phyloP scores from a whole-genome alignment of 2,329 filamentous ascomycete genomes.

The Davidsoniella neocaledoniae region DNA sequence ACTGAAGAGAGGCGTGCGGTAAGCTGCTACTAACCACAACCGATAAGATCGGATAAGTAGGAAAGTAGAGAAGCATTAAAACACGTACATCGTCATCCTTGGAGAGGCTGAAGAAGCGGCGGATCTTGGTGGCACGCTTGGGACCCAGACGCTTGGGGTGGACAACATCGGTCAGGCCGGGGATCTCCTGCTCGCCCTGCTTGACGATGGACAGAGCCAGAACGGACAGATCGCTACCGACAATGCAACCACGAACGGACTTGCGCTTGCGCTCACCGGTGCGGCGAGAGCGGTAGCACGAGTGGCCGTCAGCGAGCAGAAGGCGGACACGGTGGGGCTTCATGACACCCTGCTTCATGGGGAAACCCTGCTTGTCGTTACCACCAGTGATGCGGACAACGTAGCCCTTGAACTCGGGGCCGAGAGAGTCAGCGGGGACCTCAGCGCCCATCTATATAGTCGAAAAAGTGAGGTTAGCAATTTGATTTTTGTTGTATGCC shows the following conservation, averaged over 20 bases:
- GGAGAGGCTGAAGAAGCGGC: conserved; percentile 98
- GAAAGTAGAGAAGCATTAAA: conserved; percentile 21
- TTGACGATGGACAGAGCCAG: conserved; percentile 92
- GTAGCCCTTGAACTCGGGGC: conserved; percentile 99
- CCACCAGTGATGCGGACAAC: conserved; percentile 98
- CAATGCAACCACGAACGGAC: conserved; percentile 97
- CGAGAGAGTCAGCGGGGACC: conserved; percentile 84
- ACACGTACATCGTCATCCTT: conserved; percentile 99
- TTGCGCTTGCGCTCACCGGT: conserved; percentile 99
- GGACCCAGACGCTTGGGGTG: conserved; percentile 98
- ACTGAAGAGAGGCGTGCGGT: conserved; percentile 29
- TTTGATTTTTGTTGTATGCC: conserved; percentile 2
- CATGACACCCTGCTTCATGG: conserved; percentile 99
- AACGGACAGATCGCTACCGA: conserved; percentile 87
- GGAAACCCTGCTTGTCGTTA: conserved; percentile 99
- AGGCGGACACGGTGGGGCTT: conserved; percentile 97
- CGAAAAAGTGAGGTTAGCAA: conserved; percentile 15
- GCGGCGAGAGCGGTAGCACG: conserved; percentile 97
- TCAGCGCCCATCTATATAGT: conserved; percentile 61
- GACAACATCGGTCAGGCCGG: conserved; percentile 92
- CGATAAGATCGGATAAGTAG: too few species aligned
- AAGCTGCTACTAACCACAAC: conserved; percentile 19
- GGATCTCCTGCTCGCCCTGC: conserved; percentile 89
- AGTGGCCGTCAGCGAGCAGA: conserved; percentile 90
- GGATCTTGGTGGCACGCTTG: conserved; percentile 99